Evolutionary conservation across 768 basidiomycete genomes (phyloP), one percentile per base, ranked within the genome.

Genomic region (Suillus discolor): DNA sequence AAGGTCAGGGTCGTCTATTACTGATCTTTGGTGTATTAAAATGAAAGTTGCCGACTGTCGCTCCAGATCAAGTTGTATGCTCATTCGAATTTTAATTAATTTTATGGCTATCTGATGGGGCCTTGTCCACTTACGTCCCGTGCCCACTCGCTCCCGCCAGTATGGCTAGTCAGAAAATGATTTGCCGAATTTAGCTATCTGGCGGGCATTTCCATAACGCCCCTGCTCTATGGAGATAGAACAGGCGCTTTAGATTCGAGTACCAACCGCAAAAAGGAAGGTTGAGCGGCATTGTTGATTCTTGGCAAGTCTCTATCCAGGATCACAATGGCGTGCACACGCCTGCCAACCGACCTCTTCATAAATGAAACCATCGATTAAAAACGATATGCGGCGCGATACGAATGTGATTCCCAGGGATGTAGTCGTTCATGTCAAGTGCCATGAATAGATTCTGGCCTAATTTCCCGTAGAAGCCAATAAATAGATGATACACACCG

Each of bases 71-170:
- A 34, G 41, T 38, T 42, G 53, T 67, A 66, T 44, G 45, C 66
- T 66, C 38, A 34, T 51, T 59, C 25, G 54, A 70, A 75, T 73
- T 69, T 62, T 54, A 54, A 69, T 75, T 67, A 64, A 67, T 65
- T 61, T 67, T 47, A 42, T 60, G 67, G 55, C 62, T 70, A 49
- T 72, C 54, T 71, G 68, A 73, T 75, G 68, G 67, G 65, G 74
- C 64, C 66, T 62, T 54, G 70, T 65, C 72, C 71, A 72, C 69
- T 76, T 76, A 76, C 74, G 75, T 76, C 67, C 66, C 66, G 47
- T 71, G 66, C 25, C 25, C 59, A 67, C 71, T 75, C 75, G 75
- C 75, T 77, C 68, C 75, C 75, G 75, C 69, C 69, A 67, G 69
- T 38, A 66, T 67, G 68, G 71, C 65, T 65, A 68, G 62, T 67